Evolutionary conservation across 208 protist genomes (phyloP).

Genomic region (Leishmania guyanensis): DNA sequence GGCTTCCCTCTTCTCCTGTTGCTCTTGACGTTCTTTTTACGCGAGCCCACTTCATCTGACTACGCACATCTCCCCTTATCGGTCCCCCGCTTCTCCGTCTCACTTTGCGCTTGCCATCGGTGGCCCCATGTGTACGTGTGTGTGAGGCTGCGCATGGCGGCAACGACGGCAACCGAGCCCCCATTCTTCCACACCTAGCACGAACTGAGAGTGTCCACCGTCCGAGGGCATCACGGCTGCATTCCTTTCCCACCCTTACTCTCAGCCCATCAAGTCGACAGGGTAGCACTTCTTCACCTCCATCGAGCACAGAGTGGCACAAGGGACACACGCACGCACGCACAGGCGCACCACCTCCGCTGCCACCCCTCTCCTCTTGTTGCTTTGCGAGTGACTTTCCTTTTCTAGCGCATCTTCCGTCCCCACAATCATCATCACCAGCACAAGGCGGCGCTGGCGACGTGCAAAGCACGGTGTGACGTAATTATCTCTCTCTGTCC

Average conservation of each 20-base stretch:
- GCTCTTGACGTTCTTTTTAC: background rate
- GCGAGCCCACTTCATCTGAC: background rate
- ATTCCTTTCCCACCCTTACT: background rate
- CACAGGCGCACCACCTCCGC: background rate
- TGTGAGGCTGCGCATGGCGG: background rate
- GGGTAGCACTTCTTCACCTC: background rate
- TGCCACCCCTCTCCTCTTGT: background rate
- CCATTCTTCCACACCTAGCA: background rate
- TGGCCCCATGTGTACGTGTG: background rate
- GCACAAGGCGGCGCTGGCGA: background rate
- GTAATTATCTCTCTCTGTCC: background rate
- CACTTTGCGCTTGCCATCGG: background rate
- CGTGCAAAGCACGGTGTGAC: background rate
- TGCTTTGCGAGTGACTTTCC: background rate
- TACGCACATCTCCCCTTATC: background rate
- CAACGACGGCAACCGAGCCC: background rate
- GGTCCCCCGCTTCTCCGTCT: background rate
- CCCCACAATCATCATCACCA: background rate
- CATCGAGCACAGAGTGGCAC: background rate
- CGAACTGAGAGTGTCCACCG: background rate
- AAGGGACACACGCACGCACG: conserved; percentile 6
- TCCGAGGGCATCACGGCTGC: too few relatives aligned
- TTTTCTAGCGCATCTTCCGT: background rate
- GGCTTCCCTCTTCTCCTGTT: background rate
- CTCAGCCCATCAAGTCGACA: background rate